A percentile compares a stretch with the other conserved stretches of the same genome.
These are phyloP conservation scores for Mortierella sp. DNA, from an alignment of 371 early-diverging fungal species.

Conservation along the genomic window DNA sequence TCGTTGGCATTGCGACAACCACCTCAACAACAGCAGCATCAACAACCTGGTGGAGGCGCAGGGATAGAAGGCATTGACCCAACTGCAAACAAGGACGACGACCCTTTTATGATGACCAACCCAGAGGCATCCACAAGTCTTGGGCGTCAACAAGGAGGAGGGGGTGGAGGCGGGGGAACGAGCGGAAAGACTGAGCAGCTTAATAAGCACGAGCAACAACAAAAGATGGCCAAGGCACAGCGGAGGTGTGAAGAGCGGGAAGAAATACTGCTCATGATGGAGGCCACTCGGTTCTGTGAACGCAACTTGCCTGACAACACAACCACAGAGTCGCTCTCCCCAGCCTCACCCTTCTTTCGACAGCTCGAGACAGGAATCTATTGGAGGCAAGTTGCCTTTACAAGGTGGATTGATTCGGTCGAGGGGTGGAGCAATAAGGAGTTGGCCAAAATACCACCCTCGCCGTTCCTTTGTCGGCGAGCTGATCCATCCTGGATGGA, in stretches of 20 bases:
- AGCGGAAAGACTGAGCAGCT: not conserved
- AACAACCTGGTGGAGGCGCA: constrained; percentile 5
- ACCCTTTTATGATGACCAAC: not conserved
- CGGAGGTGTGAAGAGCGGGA: constrained; percentile 47
- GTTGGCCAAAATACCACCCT: constrained; percentile 25
- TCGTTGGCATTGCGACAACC: constrained; percentile 3
- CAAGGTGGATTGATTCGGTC: constrained; percentile 18
- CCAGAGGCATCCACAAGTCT: constrained; percentile 4
- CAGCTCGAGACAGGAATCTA: constrained; percentile 24
- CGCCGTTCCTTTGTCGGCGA: constrained; percentile 39
- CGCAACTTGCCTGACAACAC: constrained; percentile 6
- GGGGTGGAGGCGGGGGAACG: not conserved
- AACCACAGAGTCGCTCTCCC: not conserved
- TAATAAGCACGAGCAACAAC: constrained; percentile 22
- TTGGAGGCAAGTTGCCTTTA: constrained; percentile 43
- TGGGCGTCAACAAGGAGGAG: constrained; percentile 16
- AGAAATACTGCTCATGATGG: constrained; percentile 38
- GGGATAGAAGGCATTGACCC: constrained; percentile 25
- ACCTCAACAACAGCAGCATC: constrained; percentile 13
- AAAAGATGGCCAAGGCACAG: constrained; percentile 25
- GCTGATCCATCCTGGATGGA: constrained; percentile 39
- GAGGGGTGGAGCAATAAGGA: not conserved
- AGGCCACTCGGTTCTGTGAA: constrained; percentile 33
- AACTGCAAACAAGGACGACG: constrained; percentile 35
- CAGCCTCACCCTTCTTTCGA: not conserved